Percentiles rank a stretch among this genome's conserved stretches.
phyloP scores from a whole-genome alignment of 371 early-diverging fungal species.

The Lichtheimia ramosa region DNA sequence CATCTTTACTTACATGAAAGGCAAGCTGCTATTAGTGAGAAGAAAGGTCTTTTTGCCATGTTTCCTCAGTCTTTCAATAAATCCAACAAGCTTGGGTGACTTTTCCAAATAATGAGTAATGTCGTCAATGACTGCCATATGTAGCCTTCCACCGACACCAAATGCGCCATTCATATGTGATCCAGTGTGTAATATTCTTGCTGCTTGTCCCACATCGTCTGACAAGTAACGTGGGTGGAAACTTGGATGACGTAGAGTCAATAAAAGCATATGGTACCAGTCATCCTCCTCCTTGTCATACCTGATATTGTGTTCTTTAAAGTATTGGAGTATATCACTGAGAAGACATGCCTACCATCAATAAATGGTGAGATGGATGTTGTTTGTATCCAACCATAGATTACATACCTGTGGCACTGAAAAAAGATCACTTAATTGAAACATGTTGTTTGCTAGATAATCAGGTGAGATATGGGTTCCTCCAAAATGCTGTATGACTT shows the following conservation, averaged over 20 bases:
- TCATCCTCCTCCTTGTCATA: constrained; percentile 2
- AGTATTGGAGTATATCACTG: constrained; percentile 64
- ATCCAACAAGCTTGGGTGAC: constrained; percentile 46
- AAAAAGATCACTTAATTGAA: constrained; percentile 65
- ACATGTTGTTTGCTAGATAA: constrained; percentile 54
- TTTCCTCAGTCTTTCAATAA: constrained; percentile 46
- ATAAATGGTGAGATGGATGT: background rate
- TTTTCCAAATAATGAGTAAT: constrained; percentile 52
- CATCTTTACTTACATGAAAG: constrained; percentile 46
- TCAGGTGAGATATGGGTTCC: constrained; percentile 62
- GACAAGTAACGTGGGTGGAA: constrained; percentile 69
- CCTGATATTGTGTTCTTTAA: constrained; percentile 52
- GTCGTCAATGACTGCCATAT: constrained; percentile 46
- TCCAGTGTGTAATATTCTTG: constrained; percentile 54
- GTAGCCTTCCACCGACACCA: constrained; percentile 57
- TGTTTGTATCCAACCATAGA: too few species aligned
- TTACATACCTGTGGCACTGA: constrained; percentile 54
- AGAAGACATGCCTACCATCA: constrained; percentile 37
- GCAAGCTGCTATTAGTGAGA: constrained; percentile 61
- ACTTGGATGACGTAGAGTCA: constrained; percentile 6
- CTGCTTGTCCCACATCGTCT: constrained; percentile 59
- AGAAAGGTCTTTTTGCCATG: constrained; percentile 59
- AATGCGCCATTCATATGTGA: constrained; percentile 17
- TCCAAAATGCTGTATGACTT: constrained; percentile 51
- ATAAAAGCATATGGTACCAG: background rate